Percentiles rank a stretch among this genome's conserved stretches.
Evolutionary conservation across 768 basidiomycete genomes (phyloP).

Genomic region (Boletus rufocinnamomeus): DNA sequence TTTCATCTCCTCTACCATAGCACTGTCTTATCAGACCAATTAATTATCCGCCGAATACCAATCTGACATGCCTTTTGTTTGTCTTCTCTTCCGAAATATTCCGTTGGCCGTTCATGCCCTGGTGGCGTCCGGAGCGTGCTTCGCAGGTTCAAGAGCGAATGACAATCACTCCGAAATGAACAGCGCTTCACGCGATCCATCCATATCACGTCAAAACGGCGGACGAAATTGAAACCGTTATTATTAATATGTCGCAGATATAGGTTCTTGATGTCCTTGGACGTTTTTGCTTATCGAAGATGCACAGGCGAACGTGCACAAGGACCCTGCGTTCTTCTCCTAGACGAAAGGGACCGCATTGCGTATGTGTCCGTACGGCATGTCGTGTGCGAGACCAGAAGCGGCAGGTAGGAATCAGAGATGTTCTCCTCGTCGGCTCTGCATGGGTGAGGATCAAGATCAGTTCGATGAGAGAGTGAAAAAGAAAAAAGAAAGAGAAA

Average conservation of each 20-base stretch:
- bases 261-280: conserved; percentile 7
- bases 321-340: conserved; percentile 12
- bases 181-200: conserved; percentile 18
- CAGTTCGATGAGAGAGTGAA: not conserved
- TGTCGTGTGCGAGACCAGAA: not conserved
- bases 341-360: not conserved
- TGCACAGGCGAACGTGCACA: conserved; percentile 4
- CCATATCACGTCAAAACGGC: conserved; percentile 9
- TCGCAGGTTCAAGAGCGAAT: conserved; percentile 1
- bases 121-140: conserved; percentile 13
- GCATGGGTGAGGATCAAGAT: conserved; percentile 6
- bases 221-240: conserved; percentile 9
- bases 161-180: conserved; percentile 22
- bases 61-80: not conserved
- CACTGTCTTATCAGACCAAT: conserved; percentile 12
- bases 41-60: conserved; percentile 5
- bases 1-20: conserved; percentile 11
- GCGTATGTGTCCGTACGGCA: conserved; percentile 1
- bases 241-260: conserved; percentile 6
- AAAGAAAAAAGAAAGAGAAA: not conserved
- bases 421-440: conserved; percentile 4
- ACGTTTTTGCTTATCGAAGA: conserved; percentile 12
- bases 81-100: conserved; percentile 2
- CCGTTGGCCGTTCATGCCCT: conserved; percentile 6
- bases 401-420: not conserved